phyloP scores from a whole-genome alignment of 805 yeast genomes.

The Danielozyma ontarioensis region DNA sequence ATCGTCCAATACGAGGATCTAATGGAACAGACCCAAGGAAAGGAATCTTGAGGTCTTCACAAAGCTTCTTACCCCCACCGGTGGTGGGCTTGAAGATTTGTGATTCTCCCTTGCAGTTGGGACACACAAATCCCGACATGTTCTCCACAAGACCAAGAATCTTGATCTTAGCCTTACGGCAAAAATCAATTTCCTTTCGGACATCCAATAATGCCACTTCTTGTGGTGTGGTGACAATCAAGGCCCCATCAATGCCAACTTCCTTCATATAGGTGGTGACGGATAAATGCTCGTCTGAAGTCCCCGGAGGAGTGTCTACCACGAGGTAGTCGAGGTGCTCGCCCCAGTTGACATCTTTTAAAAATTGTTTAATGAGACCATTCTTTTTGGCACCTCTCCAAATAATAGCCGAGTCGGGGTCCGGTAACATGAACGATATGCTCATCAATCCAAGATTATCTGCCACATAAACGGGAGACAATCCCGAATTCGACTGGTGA shows the following conservation, averaged over 20 bases:
- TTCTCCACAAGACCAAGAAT: constrained; percentile 91
- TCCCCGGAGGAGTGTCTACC: constrained; percentile 98
- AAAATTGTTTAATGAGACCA: constrained; percentile 85
- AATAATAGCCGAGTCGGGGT: constrained; percentile 86
- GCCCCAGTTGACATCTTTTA: constrained; percentile 96
- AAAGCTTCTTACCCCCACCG: constrained; percentile 88
- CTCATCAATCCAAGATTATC: constrained; percentile 96
- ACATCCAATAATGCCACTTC: constrained; percentile 95
- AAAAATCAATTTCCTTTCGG: constrained; percentile 91
- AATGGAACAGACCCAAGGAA: constrained; percentile 91
- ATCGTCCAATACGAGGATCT: constrained; percentile 88
- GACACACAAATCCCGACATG: constrained; percentile 98
- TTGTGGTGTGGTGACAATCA: constrained; percentile 94
- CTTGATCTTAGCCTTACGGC: constrained; percentile 82
- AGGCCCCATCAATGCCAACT: constrained; percentile 91
- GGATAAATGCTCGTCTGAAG: constrained; percentile 93
- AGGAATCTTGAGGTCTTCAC: constrained; percentile 70
- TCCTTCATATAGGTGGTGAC: constrained; percentile 85
- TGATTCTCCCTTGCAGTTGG: constrained; percentile 85
- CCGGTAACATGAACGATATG: constrained; percentile 91
- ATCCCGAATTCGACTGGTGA: constrained; percentile 87
- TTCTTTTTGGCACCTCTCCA: constrained; percentile 98
- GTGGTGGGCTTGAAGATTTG: constrained; percentile 92
- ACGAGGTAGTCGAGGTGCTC: constrained; percentile 70
- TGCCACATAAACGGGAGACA: constrained; percentile 95